Percentiles rank a stretch among this genome's conserved stretches.
These are phyloP conservation scores for Globomyces pollinis-pini DNA, from an alignment of 192 early-diverging fungal genomes.

Conservation along the genomic window DNA sequence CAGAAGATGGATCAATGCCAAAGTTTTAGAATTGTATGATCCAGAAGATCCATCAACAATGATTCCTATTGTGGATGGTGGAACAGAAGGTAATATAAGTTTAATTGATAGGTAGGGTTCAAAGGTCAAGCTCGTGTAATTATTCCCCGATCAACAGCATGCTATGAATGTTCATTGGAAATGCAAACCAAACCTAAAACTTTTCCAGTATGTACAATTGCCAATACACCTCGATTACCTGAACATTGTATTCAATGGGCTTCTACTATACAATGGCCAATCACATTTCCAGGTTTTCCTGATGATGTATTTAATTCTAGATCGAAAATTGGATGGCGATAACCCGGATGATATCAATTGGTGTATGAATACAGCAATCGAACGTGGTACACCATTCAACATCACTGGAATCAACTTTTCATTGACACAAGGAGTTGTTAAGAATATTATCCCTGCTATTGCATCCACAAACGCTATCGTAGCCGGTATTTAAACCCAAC, in stretches of 20 bases:
- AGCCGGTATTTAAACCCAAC: too few relatives aligned
- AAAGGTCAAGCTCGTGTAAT: constrained; percentile 93
- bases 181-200: constrained; percentile 83
- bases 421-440: constrained; percentile 92
- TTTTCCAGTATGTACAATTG: constrained; percentile 97
- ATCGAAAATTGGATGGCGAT: constrained; percentile 79
- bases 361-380: constrained; percentile 70
- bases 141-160: constrained; percentile 73
- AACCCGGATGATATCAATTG: constrained; percentile 44
- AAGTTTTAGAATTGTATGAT: constrained; percentile 67
- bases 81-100: too few relatives aligned
- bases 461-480: constrained; percentile 97
- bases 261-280: constrained; percentile 87
- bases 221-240: constrained; percentile 93
- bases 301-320: constrained; percentile 61
- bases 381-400: constrained; percentile 71
- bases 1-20: constrained; percentile 95
- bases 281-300: too few relatives aligned
- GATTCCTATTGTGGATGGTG: constrained; percentile 90
- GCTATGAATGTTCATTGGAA: constrained; percentile 93
- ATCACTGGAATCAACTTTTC: constrained; percentile 85
- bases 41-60: constrained; percentile 62
- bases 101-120: too few relatives aligned
- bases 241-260: constrained; percentile 99
- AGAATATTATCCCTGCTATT: constrained; percentile 98